Conservation (phyloP, 352 stramenopile species). For the Elongisporangium prolatum region DNA sequence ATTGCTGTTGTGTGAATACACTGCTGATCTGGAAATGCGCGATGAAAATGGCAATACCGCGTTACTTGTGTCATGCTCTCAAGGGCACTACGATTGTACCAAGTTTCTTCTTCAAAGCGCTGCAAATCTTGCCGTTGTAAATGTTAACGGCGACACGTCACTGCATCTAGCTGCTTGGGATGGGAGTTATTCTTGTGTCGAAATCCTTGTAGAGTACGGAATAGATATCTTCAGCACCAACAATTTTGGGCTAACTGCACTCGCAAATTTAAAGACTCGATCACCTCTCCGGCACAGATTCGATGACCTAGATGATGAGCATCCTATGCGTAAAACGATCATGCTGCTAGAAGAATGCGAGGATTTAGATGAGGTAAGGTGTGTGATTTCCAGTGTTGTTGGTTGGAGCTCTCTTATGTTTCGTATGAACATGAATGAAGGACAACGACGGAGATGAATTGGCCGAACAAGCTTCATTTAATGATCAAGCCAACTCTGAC, state of each 20-base stretch:
- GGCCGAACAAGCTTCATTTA: no score
- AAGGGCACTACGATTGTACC: constrained; percentile 63
- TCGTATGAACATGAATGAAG: no score
- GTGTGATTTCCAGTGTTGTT: no score
- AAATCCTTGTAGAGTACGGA: constrained; percentile 66
- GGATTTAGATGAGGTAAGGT: neutral
- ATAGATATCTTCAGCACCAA: constrained; percentile 43
- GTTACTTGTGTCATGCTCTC: constrained; percentile 55
- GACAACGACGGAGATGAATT: no score
- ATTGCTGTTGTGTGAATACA: constrained; percentile 63
- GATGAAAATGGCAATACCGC: constrained; percentile 64
- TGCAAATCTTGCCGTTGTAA: constrained; percentile 37
- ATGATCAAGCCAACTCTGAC: no score
- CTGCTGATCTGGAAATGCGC: constrained; percentile 55
- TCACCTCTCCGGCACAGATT: constrained; percentile 67
- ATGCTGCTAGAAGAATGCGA: constrained; percentile 36
- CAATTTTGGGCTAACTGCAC: constrained; percentile 37
- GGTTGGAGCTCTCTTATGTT: no score
- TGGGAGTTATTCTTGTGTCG: constrained; percentile 49
- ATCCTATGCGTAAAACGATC: constrained; percentile 48
- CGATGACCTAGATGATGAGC: constrained; percentile 39
- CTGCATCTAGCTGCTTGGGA: constrained; percentile 69
- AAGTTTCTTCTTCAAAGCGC: constrained; percentile 75
- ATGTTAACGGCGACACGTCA: constrained; percentile 42
- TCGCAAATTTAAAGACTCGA: constrained; percentile 55